These are phyloP conservation scores for Myrmaecium sp. DNA, from an alignment of 2,329 filamentous ascomycete species.

Conservation along the genomic window DNA sequence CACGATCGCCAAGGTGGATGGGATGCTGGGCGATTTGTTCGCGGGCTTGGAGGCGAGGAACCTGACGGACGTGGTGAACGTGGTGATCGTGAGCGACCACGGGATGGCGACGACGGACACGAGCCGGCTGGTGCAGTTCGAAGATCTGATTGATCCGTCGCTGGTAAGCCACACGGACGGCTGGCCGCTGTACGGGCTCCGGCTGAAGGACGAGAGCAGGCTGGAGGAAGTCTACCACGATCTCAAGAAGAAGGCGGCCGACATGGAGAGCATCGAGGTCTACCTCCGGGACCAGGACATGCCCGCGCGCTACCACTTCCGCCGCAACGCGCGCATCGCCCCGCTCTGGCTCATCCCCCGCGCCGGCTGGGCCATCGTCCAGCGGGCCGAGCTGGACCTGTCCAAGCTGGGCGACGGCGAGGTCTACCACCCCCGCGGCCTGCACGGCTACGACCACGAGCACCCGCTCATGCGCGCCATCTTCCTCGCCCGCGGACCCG, in stretches of 20 bases:
- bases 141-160: conserved; percentile 65
- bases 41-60: conserved; percentile 63
- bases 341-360: conserved; percentile 90
- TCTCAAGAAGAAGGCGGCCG: conserved; percentile 34
- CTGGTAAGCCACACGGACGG: conserved; percentile 77
- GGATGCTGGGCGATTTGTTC: conserved; percentile 65
- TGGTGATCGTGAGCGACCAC: conserved; percentile 93
- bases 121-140: conserved; percentile 67
- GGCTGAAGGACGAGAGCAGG: conserved; percentile 54
- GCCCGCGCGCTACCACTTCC: conserved; percentile 86
- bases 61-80: conserved; percentile 75
- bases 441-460: conserved; percentile 92
- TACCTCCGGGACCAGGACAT: conserved; percentile 77
- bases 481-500: conserved; percentile 80
- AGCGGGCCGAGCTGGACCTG: conserved; percentile 61
- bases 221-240: conserved; percentile 50
- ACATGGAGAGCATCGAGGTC: conserved; percentile 60
- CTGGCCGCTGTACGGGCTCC: conserved; percentile 82
- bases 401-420: conserved; percentile 43
- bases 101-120: conserved; percentile 91
- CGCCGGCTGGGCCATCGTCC: conserved; percentile 82
- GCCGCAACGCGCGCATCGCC: conserved; percentile 73
- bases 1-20: conserved; percentile 66
- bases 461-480: conserved; percentile 93
- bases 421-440: conserved; percentile 61